Evolutionary conservation across 2,329 filamentous ascomycete species (phyloP).

Genomic region (Daldinia sp.): DNA sequence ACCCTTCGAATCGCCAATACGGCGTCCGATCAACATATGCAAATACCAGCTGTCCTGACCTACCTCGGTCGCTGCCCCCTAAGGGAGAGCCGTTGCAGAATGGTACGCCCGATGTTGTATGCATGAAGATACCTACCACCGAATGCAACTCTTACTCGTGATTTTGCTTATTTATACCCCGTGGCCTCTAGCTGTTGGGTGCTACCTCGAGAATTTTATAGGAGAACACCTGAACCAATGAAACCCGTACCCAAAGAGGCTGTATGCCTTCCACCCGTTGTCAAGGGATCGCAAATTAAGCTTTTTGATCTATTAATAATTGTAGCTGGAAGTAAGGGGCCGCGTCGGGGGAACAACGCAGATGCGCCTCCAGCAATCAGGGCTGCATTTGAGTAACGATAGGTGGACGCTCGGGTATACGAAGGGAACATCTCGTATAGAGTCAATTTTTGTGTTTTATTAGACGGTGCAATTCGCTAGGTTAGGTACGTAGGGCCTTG

Average conservation of each 20-base stretch:
- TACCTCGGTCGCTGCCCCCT: background rate
- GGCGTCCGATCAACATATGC: too few species aligned
- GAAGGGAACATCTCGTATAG: constrained; percentile 7
- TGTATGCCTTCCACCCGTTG: background rate
- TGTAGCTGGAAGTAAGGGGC: background rate
- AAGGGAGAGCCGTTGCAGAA: background rate
- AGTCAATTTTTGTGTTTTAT: background rate
- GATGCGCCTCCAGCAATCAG: background rate
- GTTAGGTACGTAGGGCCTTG: constrained; percentile 13
- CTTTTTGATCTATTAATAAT: background rate
- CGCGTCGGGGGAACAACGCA: background rate
- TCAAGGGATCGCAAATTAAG: background rate
- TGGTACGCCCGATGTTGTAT: constrained; percentile 2
- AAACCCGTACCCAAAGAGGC: background rate
- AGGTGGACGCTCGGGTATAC: background rate
- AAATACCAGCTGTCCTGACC: background rate
- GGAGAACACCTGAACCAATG: too few species aligned
- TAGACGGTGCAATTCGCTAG: background rate
- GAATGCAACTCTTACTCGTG: constrained; percentile 1
- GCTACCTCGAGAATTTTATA: background rate
- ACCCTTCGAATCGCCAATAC: too few species aligned
- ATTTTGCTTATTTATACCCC: constrained; percentile 6
- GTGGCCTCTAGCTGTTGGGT: background rate
- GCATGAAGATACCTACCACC: background rate
- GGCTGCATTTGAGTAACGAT: background rate